A percentile compares a stretch with the other conserved stretches of the same genome.
Evolutionary conservation across 1,284 basidiomycete species (phyloP).

Genomic region (Cryptococcus wingfieldii): DNA sequence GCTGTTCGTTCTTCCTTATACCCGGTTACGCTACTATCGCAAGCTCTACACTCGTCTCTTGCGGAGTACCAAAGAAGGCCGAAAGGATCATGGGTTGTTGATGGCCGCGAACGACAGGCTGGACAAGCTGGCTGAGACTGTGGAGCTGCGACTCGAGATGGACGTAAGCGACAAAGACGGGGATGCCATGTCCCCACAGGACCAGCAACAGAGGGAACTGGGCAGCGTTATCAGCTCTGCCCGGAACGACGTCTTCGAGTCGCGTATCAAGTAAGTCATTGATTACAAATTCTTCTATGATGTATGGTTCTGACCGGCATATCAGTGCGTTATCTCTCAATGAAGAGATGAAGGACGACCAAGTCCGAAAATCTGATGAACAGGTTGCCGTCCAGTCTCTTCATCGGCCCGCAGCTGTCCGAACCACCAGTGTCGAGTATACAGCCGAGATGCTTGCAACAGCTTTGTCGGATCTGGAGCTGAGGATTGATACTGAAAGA

Average conservation of each 20-base stretch:
- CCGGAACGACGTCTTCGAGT: conserved; percentile 37
- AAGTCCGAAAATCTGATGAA: neutral
- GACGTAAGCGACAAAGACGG: conserved; percentile 41
- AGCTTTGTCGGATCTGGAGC: conserved; percentile 72
- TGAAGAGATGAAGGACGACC: neutral
- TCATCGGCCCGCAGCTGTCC: neutral
- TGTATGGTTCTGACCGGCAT: neutral
- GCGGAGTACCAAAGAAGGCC: conserved; percentile 80
- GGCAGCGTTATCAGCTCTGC: conserved; percentile 38
- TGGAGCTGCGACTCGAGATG: conserved; percentile 58
- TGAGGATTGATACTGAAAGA: conserved; percentile 68
- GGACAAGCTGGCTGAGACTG: conserved; percentile 64
- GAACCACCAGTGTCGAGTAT: neutral
- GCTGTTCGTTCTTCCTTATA: conserved; percentile 80
- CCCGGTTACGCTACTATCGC: conserved; percentile 84
- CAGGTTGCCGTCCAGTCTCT: neutral
- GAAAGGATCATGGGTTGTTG: conserved; percentile 80
- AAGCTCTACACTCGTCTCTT: conserved; percentile 83
- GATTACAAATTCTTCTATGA: no score
- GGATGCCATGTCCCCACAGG: conserved; percentile 11
- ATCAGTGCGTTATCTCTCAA: neutral
- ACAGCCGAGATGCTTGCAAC: conserved; percentile 22
- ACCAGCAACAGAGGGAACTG: conserved; percentile 30
- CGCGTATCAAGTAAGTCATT: conserved; percentile 3
- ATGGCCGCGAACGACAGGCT: conserved; percentile 75